Percentiles rank a stretch among this genome's conserved stretches.
Evolutionary conservation across 305 asterid genomes (phyloP).

Genomic region (Solanum chacoense): DNA sequence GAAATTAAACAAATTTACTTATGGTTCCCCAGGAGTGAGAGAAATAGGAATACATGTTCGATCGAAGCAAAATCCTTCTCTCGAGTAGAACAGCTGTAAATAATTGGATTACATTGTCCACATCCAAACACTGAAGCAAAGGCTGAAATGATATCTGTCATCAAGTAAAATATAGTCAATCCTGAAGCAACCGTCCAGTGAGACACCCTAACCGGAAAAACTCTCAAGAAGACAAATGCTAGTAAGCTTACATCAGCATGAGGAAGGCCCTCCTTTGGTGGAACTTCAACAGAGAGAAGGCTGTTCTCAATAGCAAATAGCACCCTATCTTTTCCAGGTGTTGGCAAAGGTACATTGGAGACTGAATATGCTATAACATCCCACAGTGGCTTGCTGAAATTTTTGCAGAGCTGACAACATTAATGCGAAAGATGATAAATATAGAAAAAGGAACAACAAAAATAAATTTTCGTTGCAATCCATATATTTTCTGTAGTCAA

Average conservation of each 20-base stretch:
- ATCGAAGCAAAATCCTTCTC: constrained; percentile 91
- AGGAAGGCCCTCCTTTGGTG: constrained; percentile 87
- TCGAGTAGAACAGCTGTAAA: constrained; percentile 92
- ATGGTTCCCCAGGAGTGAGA: neutral
- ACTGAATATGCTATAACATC: constrained; percentile 64
- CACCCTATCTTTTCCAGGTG: constrained; percentile 86
- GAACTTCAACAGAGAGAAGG: constrained; percentile 87
- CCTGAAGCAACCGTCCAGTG: neutral
- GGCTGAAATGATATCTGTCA: constrained; percentile 97
- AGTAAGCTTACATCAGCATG: constrained; percentile 83
- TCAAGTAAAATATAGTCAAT: constrained; percentile 16
- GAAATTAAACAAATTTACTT: neutral
- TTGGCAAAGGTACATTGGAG: constrained; percentile 84
- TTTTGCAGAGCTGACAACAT: constrained; percentile 19
- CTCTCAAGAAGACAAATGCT: constrained; percentile 3
- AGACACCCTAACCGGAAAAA: neutral
- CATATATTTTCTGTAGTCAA: neutral
- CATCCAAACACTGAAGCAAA: constrained; percentile 93
- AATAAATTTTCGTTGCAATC: neutral
- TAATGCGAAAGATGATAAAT: constrained; percentile 7
- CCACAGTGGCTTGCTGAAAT: constrained; percentile 97
- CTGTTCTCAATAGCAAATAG: constrained; percentile 78
- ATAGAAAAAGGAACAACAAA: neutral
- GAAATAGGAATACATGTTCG: constrained; percentile 56
- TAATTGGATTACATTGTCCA: constrained; percentile 82